phyloP scores from a whole-genome alignment of 1,139 yeast species.

The Debaryomyces singareniensis region DNA sequence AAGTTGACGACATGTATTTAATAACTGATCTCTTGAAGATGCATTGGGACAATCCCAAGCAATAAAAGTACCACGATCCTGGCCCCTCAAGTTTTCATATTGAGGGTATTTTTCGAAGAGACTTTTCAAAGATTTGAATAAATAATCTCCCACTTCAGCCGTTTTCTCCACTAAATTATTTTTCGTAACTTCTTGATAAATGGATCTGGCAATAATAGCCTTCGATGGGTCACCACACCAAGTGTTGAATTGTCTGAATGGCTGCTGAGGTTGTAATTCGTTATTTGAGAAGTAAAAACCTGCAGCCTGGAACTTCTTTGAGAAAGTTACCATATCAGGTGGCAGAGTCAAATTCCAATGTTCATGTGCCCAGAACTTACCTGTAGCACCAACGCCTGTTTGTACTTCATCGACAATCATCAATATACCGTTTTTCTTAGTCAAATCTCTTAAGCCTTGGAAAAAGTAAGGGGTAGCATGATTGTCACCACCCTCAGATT shows the following conservation, averaged over 20 bases:
- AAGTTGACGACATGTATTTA: constrained; percentile 40
- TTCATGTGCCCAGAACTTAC: constrained; percentile 70
- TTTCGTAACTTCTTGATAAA: constrained; percentile 50
- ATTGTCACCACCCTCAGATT: constrained; percentile 74
- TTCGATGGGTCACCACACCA: constrained; percentile 82
- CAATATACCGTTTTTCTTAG: constrained; percentile 51
- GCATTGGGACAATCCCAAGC: constrained; percentile 61
- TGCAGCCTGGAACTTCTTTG: constrained; percentile 75
- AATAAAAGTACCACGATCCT: constrained; percentile 62
- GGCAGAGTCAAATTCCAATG: constrained; percentile 59
- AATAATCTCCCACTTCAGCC: constrained; percentile 53
- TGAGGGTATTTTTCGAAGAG: constrained; percentile 41
- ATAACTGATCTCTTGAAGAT: constrained; percentile 44
- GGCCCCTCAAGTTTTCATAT: constrained; percentile 56
- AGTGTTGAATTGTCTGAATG: constrained; percentile 75
- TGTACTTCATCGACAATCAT: constrained; percentile 70
- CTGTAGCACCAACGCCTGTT: constrained; percentile 72
- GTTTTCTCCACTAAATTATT: constrained; percentile 47
- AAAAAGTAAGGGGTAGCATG: constrained; percentile 56
- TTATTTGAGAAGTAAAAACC: constrained; percentile 69
- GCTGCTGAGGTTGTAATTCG: constrained; percentile 52
- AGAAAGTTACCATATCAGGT: constrained; percentile 69
- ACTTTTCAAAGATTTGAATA: constrained; percentile 40
- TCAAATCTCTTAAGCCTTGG: constrained; percentile 60
- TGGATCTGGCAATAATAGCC: constrained; percentile 58